phyloP scores from a whole-genome alignment of 371 early-diverging fungal species.

The Haplosporangium sp. region DNA sequence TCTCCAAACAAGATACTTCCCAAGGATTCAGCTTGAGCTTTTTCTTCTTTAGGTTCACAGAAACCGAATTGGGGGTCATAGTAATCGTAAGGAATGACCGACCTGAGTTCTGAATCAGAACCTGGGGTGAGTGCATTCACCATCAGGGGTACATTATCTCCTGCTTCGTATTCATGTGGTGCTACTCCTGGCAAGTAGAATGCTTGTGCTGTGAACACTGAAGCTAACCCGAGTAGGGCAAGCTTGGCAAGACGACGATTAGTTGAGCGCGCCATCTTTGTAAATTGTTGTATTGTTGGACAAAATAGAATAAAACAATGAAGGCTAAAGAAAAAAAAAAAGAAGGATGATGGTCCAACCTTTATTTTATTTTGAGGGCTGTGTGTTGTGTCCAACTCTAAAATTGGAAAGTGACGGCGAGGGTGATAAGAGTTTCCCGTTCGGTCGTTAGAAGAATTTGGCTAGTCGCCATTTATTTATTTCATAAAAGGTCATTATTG shows the following conservation, averaged over 20 bases:
- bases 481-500: too few species aligned
- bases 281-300: neutral
- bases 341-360: neutral
- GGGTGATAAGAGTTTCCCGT: too few species aligned
- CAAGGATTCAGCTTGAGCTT: slow-evolving; percentile 83
- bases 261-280: slow-evolving; percentile 1
- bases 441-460: too few species aligned
- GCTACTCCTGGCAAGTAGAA: slow-evolving; percentile 97
- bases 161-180: slow-evolving; percentile 84
- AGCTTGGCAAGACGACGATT: neutral
- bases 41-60: slow-evolving; percentile 79
- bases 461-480: neutral
- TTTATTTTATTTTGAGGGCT: neutral
- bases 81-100: slow-evolving; percentile 89
- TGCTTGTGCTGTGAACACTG: slow-evolving; percentile 33
- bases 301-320: too few species aligned
- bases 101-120: slow-evolving; percentile 71
- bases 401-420: too few species aligned
- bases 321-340: slow-evolving; percentile 5
- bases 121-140: slow-evolving; percentile 92
- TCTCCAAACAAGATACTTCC: slow-evolving; percentile 97
- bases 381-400: too few species aligned
- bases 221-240: neutral
- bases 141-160: slow-evolving; percentile 77
- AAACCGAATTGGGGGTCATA: slow-evolving; percentile 88